Conservation (phyloP, 2,329 filamentous ascomycete species). For the Biscogniauxia marginata region DNA sequence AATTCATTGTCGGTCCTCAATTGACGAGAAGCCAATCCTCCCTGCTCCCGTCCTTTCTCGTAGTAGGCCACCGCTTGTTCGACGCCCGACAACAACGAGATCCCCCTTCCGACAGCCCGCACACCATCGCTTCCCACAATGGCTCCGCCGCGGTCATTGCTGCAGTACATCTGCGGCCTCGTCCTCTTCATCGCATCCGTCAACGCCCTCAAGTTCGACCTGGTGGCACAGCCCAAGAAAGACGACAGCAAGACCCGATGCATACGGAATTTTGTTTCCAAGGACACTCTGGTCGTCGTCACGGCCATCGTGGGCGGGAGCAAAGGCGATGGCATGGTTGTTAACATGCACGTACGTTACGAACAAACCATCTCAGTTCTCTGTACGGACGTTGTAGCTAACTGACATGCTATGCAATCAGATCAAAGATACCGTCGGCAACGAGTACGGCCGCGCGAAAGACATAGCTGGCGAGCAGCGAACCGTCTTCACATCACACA, state of each 20-base stretch:
- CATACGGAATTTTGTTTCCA: constrained; percentile 91
- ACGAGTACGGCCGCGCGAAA: constrained; percentile 90
- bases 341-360: constrained; percentile 83
- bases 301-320: constrained; percentile 84
- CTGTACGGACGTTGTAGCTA: not conserved
- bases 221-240: constrained; percentile 61
- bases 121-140: constrained; percentile 33
- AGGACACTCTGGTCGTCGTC: constrained; percentile 92
- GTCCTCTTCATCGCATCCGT: constrained; percentile 54
- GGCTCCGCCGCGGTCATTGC: constrained; percentile 49
- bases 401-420: constrained; percentile 38
- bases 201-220: constrained; percentile 88
- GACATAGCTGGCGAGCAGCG: constrained; percentile 90
- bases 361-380: not conserved
- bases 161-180: constrained; percentile 59
- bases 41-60: not conserved
- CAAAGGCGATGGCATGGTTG: constrained; percentile 85
- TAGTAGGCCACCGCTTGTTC: too few relatives aligned
- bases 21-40: not conserved
- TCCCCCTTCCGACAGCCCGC: not conserved
- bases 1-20: too few relatives aligned
- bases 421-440: constrained; percentile 94
- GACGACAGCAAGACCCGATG: constrained; percentile 75
- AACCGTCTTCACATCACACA: constrained; percentile 90
- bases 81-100: too few relatives aligned